phyloP scores from a whole-genome alignment of 208 protist species.

The Trypanosoma theileri region DNA sequence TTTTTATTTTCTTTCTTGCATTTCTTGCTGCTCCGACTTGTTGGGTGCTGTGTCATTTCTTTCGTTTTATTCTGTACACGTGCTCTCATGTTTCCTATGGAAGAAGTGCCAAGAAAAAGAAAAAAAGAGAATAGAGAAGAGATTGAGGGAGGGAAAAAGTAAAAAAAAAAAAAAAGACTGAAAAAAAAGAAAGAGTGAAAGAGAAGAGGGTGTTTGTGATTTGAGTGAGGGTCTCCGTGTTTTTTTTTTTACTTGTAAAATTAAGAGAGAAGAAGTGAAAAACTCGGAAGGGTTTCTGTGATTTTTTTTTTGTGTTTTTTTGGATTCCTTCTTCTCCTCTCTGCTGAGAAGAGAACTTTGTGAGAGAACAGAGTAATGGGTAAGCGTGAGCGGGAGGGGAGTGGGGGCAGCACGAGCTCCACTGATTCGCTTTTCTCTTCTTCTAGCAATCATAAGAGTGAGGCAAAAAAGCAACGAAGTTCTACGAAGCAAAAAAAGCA shows the following conservation, averaged over 20 bases:
- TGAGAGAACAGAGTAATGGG: slow-evolving; percentile 4
- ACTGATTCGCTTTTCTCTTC: slow-evolving; percentile 30
- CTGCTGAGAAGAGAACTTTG: not conserved
- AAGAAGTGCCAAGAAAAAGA: slow-evolving; percentile 16
- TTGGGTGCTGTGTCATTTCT: not conserved
- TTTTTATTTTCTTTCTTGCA: not conserved
- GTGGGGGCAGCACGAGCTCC: slow-evolving; percentile 26
- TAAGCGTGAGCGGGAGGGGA: slow-evolving; percentile 27
- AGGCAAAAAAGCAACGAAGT: slow-evolving; percentile 4
- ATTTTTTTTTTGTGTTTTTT: slow-evolving; percentile 8
- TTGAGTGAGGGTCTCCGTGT: not conserved
- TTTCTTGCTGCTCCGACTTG: not conserved
- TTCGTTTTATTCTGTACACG: not conserved
- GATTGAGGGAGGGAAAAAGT: no score
- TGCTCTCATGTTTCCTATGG: not conserved
- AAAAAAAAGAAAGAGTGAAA: no score
- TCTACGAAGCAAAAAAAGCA: not conserved
- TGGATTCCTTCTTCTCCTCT: not conserved
- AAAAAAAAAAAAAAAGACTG: not conserved
- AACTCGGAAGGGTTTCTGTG: not conserved
- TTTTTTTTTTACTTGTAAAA: no score
- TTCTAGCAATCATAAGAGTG: slow-evolving; percentile 16
- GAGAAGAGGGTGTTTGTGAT: not conserved
- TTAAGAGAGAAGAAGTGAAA: no score
- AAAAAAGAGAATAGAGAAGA: no score